phyloP scores from a whole-genome alignment of 768 basidiomycete genomes.

The Boletus sp. region DNA sequence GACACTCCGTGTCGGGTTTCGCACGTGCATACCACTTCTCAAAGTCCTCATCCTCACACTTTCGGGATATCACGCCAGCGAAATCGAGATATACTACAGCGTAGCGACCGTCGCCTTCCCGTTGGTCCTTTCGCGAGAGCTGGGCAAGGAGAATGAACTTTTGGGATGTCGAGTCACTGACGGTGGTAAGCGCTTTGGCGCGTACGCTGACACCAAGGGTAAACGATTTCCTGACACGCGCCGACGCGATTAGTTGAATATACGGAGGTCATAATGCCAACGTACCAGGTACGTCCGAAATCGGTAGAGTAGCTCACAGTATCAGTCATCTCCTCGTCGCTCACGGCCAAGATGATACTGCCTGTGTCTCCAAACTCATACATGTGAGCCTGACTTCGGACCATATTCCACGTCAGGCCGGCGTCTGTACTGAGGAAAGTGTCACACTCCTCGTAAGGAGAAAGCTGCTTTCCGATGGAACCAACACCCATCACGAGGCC shows the following conservation, averaged over 20 bases:
- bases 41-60: conserved; percentile 72
- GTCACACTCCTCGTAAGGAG: conserved; percentile 80
- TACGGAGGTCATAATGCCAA: not conserved
- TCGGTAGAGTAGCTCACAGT: conserved; percentile 76
- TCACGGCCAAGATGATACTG: conserved; percentile 73
- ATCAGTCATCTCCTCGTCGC: conserved; percentile 79
- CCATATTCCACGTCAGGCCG: conserved; percentile 83
- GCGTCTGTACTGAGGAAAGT: conserved; percentile 92
- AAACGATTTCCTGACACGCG: conserved; percentile 56
- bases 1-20: conserved; percentile 61
- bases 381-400: conserved; percentile 72
- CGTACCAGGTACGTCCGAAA: conserved; percentile 80
- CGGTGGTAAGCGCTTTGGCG: conserved; percentile 75
- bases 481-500: conserved; percentile 98
- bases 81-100: conserved; percentile 85
- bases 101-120: conserved; percentile 51
- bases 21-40: conserved; percentile 86
- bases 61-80: conserved; percentile 54
- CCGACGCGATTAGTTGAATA: not conserved
- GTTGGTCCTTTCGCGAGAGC: conserved; percentile 58
- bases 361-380: conserved; percentile 95
- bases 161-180: conserved; percentile 94
- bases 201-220: conserved; percentile 68
- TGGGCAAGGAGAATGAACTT: conserved; percentile 90
- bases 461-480: conserved; percentile 65